Conservation (phyloP, 176 grass and related monocot genomes). For the Zoysia japonica region DNA sequence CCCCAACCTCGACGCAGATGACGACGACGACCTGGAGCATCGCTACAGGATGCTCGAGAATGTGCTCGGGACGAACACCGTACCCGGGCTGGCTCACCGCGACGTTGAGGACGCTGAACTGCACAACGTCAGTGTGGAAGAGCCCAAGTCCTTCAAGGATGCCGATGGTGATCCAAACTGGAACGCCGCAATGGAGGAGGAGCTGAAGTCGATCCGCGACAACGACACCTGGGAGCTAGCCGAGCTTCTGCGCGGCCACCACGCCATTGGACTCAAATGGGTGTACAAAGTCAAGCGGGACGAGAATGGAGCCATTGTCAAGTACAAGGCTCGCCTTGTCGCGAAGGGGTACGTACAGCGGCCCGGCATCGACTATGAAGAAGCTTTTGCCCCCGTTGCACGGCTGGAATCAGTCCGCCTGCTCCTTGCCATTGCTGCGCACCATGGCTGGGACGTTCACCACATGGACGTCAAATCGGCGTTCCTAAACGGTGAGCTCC, state of each 20-base stretch:
- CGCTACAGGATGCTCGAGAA: neutral
- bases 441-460: neutral
- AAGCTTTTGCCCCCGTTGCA: neutral
- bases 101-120: neutral
- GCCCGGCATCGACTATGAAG: neutral
- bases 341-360: neutral
- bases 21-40: neutral
- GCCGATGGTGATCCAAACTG: neutral
- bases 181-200: neutral
- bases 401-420: neutral
- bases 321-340: neutral
- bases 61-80: neutral
- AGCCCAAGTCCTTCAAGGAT: neutral
- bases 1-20: neutral
- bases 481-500: neutral
- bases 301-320: neutral
- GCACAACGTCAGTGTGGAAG: neutral
- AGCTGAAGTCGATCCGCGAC: neutral
- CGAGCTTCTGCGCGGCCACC: neutral
- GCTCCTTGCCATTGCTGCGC: neutral
- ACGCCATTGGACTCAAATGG: neutral
- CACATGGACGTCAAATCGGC: neutral
- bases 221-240: neutral
- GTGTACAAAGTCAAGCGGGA: neutral
- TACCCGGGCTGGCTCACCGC: neutral